Base-by-base conservation (phyloP, 2,329 filamentous ascomycete genomes). In the Fonsecaea pugnacius region DNA sequence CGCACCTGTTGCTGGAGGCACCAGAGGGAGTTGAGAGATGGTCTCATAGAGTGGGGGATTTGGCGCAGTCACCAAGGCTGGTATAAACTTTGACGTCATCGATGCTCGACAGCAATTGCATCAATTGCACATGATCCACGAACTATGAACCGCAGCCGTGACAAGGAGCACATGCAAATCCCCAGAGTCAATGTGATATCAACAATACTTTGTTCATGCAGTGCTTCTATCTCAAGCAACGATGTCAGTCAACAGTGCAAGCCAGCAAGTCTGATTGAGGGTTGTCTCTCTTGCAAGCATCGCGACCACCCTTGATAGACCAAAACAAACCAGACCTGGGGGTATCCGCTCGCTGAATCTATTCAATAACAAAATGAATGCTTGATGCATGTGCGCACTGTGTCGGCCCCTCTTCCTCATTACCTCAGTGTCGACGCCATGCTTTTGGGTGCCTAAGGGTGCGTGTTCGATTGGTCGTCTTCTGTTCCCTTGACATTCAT, bases 401-500 rank as follows among this genome's bases (percentile, higher is more conserved):
- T 43, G 33, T 40, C 56, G 54, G 40, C 35, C 62, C 56, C 35
- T 58, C 62, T 32, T 43, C 62, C 36, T 52, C 62, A 64, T 64
- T 60, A 64, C 57, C 40, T 57, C n/a, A 51, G 30, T 24, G 46
- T 12, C 46, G 4, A 21, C 27, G 57, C 46, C 57, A 38, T 32
- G 46, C 36, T 14, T 52, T 59, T 32, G 35, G 43, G 38, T 21
- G n/a, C 33, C 43, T 5, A 38, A 7, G 10, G 8, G 7, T 36
- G 14, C 32, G 9, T 16, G 46, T 36, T 59, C 4, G 4, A n/a
- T 43, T 6, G 38, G 16, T 16, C 16, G 16, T 5, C 21, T 43
- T 4, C 14, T 12, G 5, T 9, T 33, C 16, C 21, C 55, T 58
- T n/a, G 4, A 36, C 9, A 12, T 36, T 14, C 27, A 21, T 30